Base-by-base conservation (phyloP, 306 rosid species). In the Citrullus mucosospermus region DNA sequence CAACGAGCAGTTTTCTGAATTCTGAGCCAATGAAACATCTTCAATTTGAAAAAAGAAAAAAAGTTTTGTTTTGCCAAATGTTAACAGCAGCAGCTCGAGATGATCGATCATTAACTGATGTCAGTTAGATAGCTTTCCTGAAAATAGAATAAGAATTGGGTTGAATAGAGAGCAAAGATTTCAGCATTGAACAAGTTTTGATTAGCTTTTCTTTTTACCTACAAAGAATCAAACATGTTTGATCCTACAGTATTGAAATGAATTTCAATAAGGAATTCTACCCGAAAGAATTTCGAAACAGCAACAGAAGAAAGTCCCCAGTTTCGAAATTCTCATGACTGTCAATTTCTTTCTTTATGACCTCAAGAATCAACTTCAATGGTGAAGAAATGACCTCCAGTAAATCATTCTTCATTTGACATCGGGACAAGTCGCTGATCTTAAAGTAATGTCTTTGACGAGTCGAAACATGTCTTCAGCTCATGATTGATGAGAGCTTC, bases 181-280 rank as follows among this genome's bases (percentile, higher is more conserved):
- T 48, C 62, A 74, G 13, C 28, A 51, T 25, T 30, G 25, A 54
- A 51, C 44, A 53, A 34, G 77, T 50, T 74, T 53, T 18, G 18
- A 74, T 74, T 74, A 51, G 32, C 78, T 74, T 74, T 73, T 70
- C 57, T 9, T 72, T 53, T 54, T 54, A 74, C 78, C 78, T 74
- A 74, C 78, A 74, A 74, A 53, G 78, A 74, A 74, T 54, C 59
- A 74, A 74, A 53, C 78, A 53, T 4, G 78, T 28, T 74, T 54
- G 59, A 74, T 34, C 78, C 78, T 74, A 74, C 62, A 2, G 18
- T 30, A 30, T 74, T 32, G 48, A 74, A 74, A 53, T 54, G 62
- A 32, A 74, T 74, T 74, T 74, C 48, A 53, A 74, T 32, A 2
- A 32, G 48, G 30, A 6, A 43, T 44, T 53, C 78, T 51, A 51